These are phyloP conservation scores for Thalassiosira ordinaria DNA, from an alignment of 352 stramenopile species.

Conservation along the genomic window DNA sequence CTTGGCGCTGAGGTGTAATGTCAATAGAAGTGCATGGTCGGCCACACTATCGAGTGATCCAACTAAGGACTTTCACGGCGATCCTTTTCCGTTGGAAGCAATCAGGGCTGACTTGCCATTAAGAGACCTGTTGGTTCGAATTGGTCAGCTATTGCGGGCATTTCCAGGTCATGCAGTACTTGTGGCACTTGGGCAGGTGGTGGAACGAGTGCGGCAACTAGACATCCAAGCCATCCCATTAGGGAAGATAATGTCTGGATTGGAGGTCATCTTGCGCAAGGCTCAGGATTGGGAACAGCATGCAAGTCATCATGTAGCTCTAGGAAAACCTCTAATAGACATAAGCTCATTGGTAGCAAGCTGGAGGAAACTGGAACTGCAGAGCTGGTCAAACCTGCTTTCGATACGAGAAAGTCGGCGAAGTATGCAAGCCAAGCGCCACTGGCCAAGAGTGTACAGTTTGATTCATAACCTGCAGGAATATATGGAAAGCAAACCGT, in stretches of 20 bases:
- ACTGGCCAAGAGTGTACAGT: conserved; percentile 76
- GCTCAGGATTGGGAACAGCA: conserved; percentile 99
- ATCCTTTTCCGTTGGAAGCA: conserved; percentile 90
- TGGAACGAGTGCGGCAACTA: conserved; percentile 85
- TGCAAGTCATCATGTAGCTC: conserved; percentile 90
- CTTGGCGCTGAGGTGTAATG: conserved; percentile 64
- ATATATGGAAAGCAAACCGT: neutral
- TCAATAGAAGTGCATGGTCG: conserved; percentile 47
- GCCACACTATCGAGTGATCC: conserved; percentile 20
- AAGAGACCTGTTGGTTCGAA: conserved; percentile 89
- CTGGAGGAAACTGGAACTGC: conserved; percentile 98
- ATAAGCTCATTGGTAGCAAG: conserved; percentile 94
- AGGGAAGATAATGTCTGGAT: conserved; percentile 91
- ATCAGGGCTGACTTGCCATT: conserved; percentile 90
- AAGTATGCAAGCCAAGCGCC: conserved; percentile 57
- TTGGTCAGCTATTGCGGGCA: conserved; percentile 90
- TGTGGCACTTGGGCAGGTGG: conserved; percentile 92
- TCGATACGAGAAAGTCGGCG: conserved; percentile 86
- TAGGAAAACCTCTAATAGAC: conserved; percentile 90
- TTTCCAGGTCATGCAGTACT: conserved; percentile 98
- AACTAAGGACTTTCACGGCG: conserved; percentile 91
- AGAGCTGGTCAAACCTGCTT: conserved; percentile 96
- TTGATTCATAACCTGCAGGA: conserved; percentile 54
- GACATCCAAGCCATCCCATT: conserved; percentile 81
- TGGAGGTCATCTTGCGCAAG: conserved; percentile 95